Evolutionary conservation across 371 early-diverging fungal species (phyloP).

Genomic region (Massospora cicadina): DNA sequence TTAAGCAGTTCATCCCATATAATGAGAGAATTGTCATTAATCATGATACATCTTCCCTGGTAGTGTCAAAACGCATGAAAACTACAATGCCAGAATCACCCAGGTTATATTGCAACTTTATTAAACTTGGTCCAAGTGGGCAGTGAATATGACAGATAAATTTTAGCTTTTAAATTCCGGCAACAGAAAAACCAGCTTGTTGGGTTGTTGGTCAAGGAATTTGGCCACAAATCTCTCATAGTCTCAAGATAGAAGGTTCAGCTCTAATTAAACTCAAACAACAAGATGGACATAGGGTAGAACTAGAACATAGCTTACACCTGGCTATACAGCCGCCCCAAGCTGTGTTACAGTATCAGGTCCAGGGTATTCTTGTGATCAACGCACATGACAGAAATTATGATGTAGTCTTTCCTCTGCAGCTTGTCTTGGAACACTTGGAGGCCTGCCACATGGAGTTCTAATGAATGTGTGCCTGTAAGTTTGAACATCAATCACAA

Average conservation of each 20-base stretch:
- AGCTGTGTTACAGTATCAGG: constrained; percentile 60
- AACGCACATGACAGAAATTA: constrained; percentile 72
- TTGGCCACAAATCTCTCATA: constrained; percentile 24
- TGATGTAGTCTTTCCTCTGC: constrained; percentile 87
- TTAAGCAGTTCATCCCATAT: too few relatives aligned
- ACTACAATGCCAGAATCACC: constrained; percentile 47
- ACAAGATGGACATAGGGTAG: constrained; percentile 60
- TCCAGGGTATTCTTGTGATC: constrained; percentile 91
- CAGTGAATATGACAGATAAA: constrained; percentile 73
- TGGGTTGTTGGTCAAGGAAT: constrained; percentile 37
- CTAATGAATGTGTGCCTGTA: constrained; percentile 73
- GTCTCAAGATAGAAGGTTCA: constrained; percentile 57
- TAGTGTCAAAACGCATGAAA: constrained; percentile 56
- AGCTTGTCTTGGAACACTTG: constrained; percentile 70
- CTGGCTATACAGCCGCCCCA: constrained; percentile 86
- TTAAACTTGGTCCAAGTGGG: constrained; percentile 76
- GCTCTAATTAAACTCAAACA: constrained; percentile 87
- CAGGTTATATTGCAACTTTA: constrained; percentile 67
- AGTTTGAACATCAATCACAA: constrained; percentile 59
- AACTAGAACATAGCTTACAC: constrained; percentile 72
- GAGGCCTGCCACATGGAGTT: constrained; percentile 65
- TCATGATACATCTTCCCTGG: constrained; percentile 31
- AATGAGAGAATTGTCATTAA: too few relatives aligned
- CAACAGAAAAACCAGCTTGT: constrained; percentile 62
- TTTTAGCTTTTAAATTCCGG: constrained; percentile 66